phyloP scores from a whole-genome alignment of 2,329 filamentous ascomycete species.

The Nannizzia gypsea region DNA sequence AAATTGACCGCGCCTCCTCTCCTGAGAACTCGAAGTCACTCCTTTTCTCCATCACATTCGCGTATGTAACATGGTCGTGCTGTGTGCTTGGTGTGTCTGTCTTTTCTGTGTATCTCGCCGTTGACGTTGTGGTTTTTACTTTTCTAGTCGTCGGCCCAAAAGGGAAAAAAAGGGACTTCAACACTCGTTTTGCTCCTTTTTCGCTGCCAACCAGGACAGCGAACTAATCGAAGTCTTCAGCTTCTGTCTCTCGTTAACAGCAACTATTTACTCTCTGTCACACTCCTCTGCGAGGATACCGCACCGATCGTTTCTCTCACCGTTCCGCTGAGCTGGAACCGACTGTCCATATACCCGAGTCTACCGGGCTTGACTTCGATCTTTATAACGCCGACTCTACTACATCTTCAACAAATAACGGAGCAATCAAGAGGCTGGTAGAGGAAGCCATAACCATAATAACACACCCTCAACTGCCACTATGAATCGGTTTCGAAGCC shows the following conservation, averaged over 20 bases:
- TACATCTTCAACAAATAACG: background rate
- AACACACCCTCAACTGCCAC: background rate
- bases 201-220: background rate
- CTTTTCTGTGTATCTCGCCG: background rate
- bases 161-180: background rate
- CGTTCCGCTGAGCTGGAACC: conserved; percentile 1
- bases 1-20: background rate
- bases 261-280: background rate
- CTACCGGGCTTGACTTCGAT: background rate
- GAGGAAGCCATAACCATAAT: too few species aligned
- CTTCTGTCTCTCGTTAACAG: background rate
- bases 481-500: conserved; percentile 34
- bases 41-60: background rate
- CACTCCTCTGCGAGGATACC: conserved; percentile 2
- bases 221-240: background rate
- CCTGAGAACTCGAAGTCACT: background rate
- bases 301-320: background rate
- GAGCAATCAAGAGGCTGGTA: background rate
- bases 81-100: background rate
- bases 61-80: background rate
- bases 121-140: background rate
- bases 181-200: background rate
- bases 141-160: background rate
- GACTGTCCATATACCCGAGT: background rate
- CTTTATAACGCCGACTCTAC: background rate